Percentiles rank a stretch among this genome's conserved stretches.
phyloP scores from a whole-genome alignment of 306 rosid genomes.

The Macrotyloma uniflorum region DNA sequence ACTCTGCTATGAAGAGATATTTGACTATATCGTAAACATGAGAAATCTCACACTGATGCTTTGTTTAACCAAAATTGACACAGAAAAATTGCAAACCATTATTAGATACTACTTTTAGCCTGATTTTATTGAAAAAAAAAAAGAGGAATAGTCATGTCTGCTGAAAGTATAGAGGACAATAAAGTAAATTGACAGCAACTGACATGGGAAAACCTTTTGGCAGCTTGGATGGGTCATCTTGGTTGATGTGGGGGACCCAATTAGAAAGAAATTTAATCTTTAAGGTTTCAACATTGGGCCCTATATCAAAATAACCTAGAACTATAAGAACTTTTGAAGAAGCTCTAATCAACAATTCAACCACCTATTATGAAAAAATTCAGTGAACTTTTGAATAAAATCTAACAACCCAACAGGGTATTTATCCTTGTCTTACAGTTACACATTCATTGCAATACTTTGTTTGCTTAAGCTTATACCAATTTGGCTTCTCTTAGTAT shows the following conservation, averaged over 20 bases:
- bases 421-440: not conserved
- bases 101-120: not conserved
- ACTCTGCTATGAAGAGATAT: not conserved
- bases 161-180: not conserved
- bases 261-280: not conserved
- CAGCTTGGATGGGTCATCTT: not conserved
- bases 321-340: not conserved
- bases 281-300: not conserved
- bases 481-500: not conserved
- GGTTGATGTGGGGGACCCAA: not conserved
- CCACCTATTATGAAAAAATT: not conserved
- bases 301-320: not conserved
- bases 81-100: not conserved
- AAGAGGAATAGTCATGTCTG: not conserved
- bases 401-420: not conserved
- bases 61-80: not conserved
- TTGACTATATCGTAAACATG: not conserved
- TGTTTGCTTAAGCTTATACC: not conserved
- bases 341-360: not conserved
- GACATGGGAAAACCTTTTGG: not conserved
- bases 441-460: not conserved
- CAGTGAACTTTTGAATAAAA: not conserved
- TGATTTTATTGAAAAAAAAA: not conserved
- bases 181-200: not conserved
- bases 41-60: not conserved